phyloP scores from a whole-genome alignment of 2,329 filamentous ascomycete genomes.

The Trichocomaceae sp. region DNA sequence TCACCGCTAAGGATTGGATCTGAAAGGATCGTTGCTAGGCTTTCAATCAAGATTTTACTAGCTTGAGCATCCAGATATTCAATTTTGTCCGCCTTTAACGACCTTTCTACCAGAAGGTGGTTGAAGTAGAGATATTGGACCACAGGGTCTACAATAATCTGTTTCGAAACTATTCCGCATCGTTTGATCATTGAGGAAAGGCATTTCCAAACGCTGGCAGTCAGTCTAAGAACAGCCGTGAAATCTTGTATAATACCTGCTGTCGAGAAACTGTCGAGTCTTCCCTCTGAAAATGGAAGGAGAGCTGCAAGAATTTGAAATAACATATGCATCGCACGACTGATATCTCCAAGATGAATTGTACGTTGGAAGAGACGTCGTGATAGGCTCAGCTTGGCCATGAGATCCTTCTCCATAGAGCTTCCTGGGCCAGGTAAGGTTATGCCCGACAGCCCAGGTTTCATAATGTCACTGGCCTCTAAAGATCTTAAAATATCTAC shows the following conservation, averaged over 20 bases:
- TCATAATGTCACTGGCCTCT: conserved; percentile 25
- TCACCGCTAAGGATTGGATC: conserved; percentile 20
- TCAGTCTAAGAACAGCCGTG: conserved; percentile 28
- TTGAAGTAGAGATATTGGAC: conserved; percentile 24
- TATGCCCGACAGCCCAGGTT: conserved; percentile 13
- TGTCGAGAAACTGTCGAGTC: conserved; percentile 16
- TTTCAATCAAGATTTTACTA: conserved; percentile 25
- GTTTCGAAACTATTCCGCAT: conserved; percentile 4
- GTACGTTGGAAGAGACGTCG: conserved; percentile 22
- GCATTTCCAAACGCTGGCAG: conserved; percentile 28
- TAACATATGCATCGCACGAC: conserved; percentile 20
- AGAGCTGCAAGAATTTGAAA: conserved; percentile 28
- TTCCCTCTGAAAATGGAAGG: conserved; percentile 14
- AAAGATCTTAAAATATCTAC: conserved; percentile 43
- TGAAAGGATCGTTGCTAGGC: conserved; percentile 25
- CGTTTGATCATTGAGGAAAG: conserved; percentile 24
- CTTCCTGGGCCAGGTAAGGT: conserved; percentile 23
- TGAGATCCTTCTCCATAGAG: conserved; percentile 23
- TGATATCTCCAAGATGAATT: conserved; percentile 24
- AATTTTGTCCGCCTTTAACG: conserved; percentile 16
- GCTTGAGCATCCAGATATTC: conserved; percentile 23
- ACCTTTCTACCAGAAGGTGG: conserved; percentile 19
- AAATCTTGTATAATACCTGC: conserved; percentile 27
- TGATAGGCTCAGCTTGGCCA: conserved; percentile 26
- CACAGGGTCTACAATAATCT: conserved; percentile 17